Base-by-base conservation (phyloP, 2,329 filamentous ascomycete species). In the Fusarium caatingaense region DNA sequence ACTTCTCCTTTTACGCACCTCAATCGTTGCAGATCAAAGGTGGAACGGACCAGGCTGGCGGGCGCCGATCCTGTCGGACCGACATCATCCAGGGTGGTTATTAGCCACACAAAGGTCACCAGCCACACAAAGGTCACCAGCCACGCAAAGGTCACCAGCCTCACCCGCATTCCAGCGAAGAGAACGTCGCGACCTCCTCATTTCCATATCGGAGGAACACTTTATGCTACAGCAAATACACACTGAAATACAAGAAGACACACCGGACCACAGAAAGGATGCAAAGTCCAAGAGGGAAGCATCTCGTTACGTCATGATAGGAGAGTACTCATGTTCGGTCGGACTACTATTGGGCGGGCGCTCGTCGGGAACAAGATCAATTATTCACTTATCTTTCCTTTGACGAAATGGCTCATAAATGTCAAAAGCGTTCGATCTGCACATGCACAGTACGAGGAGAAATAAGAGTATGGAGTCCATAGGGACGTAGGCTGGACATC, bases 271-370 rank as follows among this genome's bases (percentile, higher is more conserved):
- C 32, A 8, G 1, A 5, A 18, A 6, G 16, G 10, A 34, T 34
- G 16, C 3, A 18, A 6, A 18, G 32, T 5, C 5, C 5, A n/a
- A n/a, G 1, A n/a, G 3, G 18, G 6, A n/a, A 37, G 10, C 2
- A n/a, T 11, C 34, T 10, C 3, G 1, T 37, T 37, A 37, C 5
- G 2, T 6, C 9, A 8, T 37, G 16, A 34, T 9, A 34, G 9
- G 10, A 37, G 34, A n/a, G 10, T n/a, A n/a, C 34, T 37, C 18
- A 37, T 12, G 10, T 37, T n/a, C 18, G 18, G 10, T n/a, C 10
- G 18, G 18, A n/a, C 6, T 18, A 6, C 34, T 7, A 10, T 12
- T 12, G 18, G 16, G 18, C 18, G 2, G 18, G 6, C 18, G 1
- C 18, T n/a, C 3, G 18, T 37, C 10, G 10, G 6, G 34, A 37